These are phyloP conservation scores for Vitis hybrid DNA, from an alignment of 177 flowering plant species.

Conservation along the genomic window DNA sequence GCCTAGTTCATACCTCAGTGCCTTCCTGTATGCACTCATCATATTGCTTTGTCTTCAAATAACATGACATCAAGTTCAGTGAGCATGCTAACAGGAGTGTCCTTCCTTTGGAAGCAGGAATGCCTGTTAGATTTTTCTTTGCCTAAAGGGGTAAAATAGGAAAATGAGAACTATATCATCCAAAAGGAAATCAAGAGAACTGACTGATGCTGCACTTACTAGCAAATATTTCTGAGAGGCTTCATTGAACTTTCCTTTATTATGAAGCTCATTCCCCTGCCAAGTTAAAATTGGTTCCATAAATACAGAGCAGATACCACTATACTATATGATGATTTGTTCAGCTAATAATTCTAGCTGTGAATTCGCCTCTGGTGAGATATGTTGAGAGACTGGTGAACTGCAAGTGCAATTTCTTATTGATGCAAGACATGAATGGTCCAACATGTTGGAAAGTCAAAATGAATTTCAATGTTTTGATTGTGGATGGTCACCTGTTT, in stretches of 20 bases:
- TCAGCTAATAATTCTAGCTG: not conserved
- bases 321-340: not conserved
- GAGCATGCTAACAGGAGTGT: conserved; percentile 70
- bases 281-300: conserved; percentile 13
- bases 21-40: conserved; percentile 89
- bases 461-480: not conserved
- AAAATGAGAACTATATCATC: conserved; percentile 1
- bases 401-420: not conserved
- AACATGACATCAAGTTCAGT: conserved; percentile 94
- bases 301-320: not conserved
- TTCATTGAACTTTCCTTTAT: conserved; percentile 65
- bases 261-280: conserved; percentile 92
- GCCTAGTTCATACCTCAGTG: conserved; percentile 62
- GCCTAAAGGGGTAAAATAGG: conserved; percentile 46
- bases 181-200: conserved; percentile 4
- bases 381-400: no score
- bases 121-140: conserved; percentile 62
- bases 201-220: conserved; percentile 41
- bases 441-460: not conserved
- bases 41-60: conserved; percentile 78
- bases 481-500: conserved; percentile 50
- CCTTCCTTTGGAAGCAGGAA: conserved; percentile 57
- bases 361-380: not conserved
- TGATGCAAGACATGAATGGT: not conserved
- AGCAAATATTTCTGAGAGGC: conserved; percentile 76